Evolutionary conservation across 441 rosid genomes (phyloP), one percentile per base, ranked within the genome.

Genomic region (Populus trichocarpa): DNA sequence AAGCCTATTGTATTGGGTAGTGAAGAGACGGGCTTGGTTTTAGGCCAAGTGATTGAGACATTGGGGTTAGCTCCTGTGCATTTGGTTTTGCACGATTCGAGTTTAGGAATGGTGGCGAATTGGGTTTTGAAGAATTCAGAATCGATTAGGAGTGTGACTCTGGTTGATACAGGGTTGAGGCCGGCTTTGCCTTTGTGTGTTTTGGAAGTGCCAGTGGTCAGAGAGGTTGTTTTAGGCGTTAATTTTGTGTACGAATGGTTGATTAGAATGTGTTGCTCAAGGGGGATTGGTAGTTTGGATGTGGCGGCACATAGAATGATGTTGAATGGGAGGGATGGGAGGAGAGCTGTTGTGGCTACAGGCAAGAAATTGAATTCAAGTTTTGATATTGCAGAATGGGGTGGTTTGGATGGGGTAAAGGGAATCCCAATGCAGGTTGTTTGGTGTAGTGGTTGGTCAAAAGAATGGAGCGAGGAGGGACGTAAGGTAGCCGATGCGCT

Each of bases 71-170:
- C 91, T 79, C 95, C 98, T 78, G 89, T 92, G 73, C 98, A 95
- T 89, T 83, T 95, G 86, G 92, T 96, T 83, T 85, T 96, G 50
- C 99, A 96, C 69, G 99, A 96, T 87, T 89, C 97, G 33, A 93
- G 97, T 81, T 81, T 96, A 74, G 80, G 80, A 25, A 86, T 93
- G 89, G 86, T 85, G 80, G 92, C 95, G 4, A 88, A 85, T 71
- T 95, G 98, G 99, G 80, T 93, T 69, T 81, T 83, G 35, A 87
- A 90, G 87, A 96, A 90, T 78, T 73, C 89, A 10, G 84, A 70
- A 3, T 80, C n/a, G 11, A 77, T 96, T 25, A 90, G 89, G 74
- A 96, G 98, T 81, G 64, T 96, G 65, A 92, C 95, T 6, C 93
- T 96, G 53, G 35, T 96, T 18, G 99, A 96, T 82, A 78, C 94